These are phyloP conservation scores for Cytospora piceicola DNA, from an alignment of 2,329 filamentous ascomycete genomes.

Conservation along the genomic window DNA sequence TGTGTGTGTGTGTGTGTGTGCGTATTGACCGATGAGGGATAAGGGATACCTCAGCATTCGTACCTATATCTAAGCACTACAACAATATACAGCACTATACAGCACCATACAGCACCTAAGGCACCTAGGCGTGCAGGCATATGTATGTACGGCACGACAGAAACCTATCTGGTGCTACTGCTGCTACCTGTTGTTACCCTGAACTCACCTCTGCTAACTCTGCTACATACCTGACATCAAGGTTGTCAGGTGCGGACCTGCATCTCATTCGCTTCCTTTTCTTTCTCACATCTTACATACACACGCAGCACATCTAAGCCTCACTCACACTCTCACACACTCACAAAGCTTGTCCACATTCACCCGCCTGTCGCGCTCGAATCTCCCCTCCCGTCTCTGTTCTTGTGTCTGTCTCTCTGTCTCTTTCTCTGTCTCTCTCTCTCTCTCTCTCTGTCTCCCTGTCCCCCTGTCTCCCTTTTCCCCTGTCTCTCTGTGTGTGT, in stretches of 20 bases:
- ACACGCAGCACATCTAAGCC: constrained; percentile 28
- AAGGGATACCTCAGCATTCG: background rate
- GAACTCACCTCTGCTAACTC: constrained; percentile 1
- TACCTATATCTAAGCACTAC: background rate
- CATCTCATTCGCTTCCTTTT: constrained; percentile 20
- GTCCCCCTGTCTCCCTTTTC: constrained; percentile 3
- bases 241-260: constrained; percentile 9
- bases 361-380: constrained; percentile 9
- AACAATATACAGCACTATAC: too few relatives aligned
- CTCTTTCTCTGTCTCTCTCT: constrained; percentile 11
- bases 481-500: background rate
- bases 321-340: constrained; percentile 3
- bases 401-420: background rate
- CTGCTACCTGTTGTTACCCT: constrained; percentile 4
- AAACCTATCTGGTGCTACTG: background rate
- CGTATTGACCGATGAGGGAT: background rate
- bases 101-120: too few relatives aligned
- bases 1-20: too few relatives aligned
- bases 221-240: constrained; percentile 1
- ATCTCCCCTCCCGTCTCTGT: constrained; percentile 3
- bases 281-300: constrained; percentile 16
- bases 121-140: too few relatives aligned
- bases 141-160: too few relatives aligned
- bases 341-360: constrained; percentile 18
- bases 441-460: background rate